Conservation (phyloP, 495 filamentous ascomycete species). For the Rusavskia elegans region DNA sequence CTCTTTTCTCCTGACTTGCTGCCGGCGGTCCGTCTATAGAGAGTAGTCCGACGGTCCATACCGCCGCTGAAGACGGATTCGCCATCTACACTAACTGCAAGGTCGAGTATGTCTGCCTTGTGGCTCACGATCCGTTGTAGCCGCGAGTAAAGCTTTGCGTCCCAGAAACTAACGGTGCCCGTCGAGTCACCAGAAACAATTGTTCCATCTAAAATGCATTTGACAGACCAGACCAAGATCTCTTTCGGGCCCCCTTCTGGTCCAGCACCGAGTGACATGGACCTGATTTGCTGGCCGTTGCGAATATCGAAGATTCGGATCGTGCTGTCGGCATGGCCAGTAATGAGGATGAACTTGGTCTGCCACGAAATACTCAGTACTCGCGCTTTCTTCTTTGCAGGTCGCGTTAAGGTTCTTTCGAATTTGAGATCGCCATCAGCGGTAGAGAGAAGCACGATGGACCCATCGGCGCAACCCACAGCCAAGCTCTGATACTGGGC, state of each 20-base stretch:
- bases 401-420: constrained; percentile 47
- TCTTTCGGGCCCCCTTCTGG: constrained; percentile 62
- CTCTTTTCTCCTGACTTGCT: constrained; percentile 38
- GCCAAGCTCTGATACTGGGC: constrained; percentile 56
- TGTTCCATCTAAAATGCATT: constrained; percentile 68
- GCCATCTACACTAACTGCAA: constrained; percentile 66
- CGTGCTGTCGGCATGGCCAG: constrained; percentile 82
- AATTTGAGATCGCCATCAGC: constrained; percentile 65
- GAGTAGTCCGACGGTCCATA: constrained; percentile 71
- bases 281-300: constrained; percentile 53
- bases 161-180: constrained; percentile 84
- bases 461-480: constrained; percentile 83
- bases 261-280: constrained; percentile 72
- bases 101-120: constrained; percentile 74
- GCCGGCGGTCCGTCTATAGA: constrained; percentile 46
- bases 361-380: constrained; percentile 85
- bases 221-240: constrained; percentile 83
- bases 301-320: constrained; percentile 83
- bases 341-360: constrained; percentile 62
- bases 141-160: constrained; percentile 77
- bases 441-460: constrained; percentile 71
- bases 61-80: constrained; percentile 78
- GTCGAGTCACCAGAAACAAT: constrained; percentile 92
- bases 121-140: constrained; percentile 72
- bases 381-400: constrained; percentile 64